A percentile compares a stretch with the other conserved stretches of the same genome.
Evolutionary conservation across 2,329 filamentous ascomycete species (phyloP).

Genomic region (Paecilomyces fulvus): DNA sequence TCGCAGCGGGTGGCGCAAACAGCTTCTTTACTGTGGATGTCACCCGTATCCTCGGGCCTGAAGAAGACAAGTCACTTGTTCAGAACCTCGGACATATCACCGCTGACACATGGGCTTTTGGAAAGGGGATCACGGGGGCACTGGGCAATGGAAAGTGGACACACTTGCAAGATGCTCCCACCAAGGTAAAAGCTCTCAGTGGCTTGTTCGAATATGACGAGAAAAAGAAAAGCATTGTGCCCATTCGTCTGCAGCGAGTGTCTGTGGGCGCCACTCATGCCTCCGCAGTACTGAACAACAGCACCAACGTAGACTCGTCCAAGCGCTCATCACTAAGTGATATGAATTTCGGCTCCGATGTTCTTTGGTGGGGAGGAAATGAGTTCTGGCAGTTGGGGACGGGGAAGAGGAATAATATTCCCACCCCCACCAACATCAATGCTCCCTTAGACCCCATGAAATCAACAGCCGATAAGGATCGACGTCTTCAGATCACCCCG

Average conservation of each 20-base stretch:
- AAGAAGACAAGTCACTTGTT: conserved; percentile 32
- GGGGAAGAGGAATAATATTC: conserved; percentile 74
- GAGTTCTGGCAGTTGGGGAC: conserved; percentile 90
- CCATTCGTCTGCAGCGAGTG: conserved; percentile 68
- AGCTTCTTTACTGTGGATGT: conserved; percentile 84
- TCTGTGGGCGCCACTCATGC: conserved; percentile 73
- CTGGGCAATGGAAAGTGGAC: conserved; percentile 85
- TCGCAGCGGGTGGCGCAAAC: conserved; percentile 79
- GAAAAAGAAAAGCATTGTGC: conserved; percentile 53
- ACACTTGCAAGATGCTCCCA: conserved; percentile 68
- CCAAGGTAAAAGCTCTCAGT: conserved; percentile 74
- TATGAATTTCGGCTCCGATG: conserved; percentile 76
- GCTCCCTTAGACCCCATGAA: conserved; percentile 60
- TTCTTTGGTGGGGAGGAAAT: conserved; percentile 91
- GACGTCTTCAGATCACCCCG: conserved; percentile 74
- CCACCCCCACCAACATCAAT: conserved; percentile 67
- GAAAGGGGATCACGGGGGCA: conserved; percentile 73
- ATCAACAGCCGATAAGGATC: conserved; percentile 54
- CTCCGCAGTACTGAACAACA: conserved; percentile 74
- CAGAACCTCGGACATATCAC: conserved; percentile 49
- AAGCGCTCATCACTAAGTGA: conserved; percentile 52
- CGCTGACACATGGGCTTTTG: conserved; percentile 78
- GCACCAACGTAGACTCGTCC: conserved; percentile 55
- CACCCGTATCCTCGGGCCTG: conserved; percentile 45
- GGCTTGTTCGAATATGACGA: conserved; percentile 86